phyloP scores from a whole-genome alignment of 1,284 basidiomycete species.

The Ustilago nuda region DNA sequence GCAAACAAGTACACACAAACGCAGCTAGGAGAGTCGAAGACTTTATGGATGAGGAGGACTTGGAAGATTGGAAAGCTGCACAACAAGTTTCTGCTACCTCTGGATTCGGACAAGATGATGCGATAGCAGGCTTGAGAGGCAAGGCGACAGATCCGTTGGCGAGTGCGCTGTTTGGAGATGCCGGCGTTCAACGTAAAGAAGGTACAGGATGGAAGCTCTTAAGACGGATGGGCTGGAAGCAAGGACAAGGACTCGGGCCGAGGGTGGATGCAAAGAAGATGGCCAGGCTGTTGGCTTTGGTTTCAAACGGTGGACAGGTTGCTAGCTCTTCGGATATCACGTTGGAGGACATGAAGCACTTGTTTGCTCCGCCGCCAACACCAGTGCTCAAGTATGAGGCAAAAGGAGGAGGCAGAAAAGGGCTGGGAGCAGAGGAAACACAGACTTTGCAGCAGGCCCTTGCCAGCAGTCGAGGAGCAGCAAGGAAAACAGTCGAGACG shows the following conservation, averaged over 20 bases:
- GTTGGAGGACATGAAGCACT: constrained; percentile 78
- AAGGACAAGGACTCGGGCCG: constrained; percentile 92
- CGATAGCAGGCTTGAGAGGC: constrained; percentile 15
- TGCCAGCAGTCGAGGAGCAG: neutral
- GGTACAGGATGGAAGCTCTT: constrained; percentile 74
- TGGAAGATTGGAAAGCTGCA: constrained; percentile 81
- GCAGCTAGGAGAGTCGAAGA: constrained; percentile 78
- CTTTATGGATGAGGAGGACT: constrained; percentile 98
- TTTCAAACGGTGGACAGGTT: constrained; percentile 10
- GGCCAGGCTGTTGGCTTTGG: constrained; percentile 70
- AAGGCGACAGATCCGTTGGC: neutral
- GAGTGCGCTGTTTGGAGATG: neutral
- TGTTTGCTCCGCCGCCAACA: constrained; percentile 85
- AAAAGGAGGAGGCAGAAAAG: constrained; percentile 79
- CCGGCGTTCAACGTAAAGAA: neutral
- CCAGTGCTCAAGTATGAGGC: constrained; percentile 75
- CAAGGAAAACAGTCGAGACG: neutral
- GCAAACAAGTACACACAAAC: constrained; percentile 62
- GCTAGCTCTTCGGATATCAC: constrained; percentile 13
- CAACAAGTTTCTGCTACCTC: constrained; percentile 72
- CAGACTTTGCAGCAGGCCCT: constrained; percentile 17
- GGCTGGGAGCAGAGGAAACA: constrained; percentile 74
- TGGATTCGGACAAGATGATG: neutral
- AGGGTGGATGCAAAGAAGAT: constrained; percentile 83
- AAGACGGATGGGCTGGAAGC: constrained; percentile 93